phyloP scores from a whole-genome alignment of 1,139 yeast genomes.

The Blastobotrys arbuscula region DNA sequence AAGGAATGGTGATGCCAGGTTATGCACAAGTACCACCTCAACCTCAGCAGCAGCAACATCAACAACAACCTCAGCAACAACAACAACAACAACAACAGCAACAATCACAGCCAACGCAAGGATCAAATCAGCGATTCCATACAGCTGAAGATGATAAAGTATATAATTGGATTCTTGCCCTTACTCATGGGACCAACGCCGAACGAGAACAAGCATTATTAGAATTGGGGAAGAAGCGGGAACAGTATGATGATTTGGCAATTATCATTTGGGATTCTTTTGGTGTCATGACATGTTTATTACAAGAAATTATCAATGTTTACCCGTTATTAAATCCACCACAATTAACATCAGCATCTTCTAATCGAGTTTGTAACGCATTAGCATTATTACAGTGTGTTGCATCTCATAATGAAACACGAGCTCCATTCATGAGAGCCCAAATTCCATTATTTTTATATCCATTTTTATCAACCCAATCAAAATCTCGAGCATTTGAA shows the following conservation, averaged over 20 bases:
- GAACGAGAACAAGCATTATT: slow-evolving; percentile 79
- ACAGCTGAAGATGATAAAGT: slow-evolving; percentile 84
- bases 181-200: slow-evolving; percentile 74
- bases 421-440: slow-evolving; percentile 77
- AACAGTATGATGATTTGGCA: slow-evolving; percentile 91
- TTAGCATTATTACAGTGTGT: slow-evolving; percentile 92
- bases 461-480: slow-evolving; percentile 88
- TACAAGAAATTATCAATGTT: slow-evolving; percentile 85
- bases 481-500: slow-evolving; percentile 89
- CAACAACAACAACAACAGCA: slow-evolving; percentile 12
- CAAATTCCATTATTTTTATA: slow-evolving; percentile 88
- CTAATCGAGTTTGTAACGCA: slow-evolving; percentile 94
- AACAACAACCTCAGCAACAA: slow-evolving; percentile 4
- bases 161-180: slow-evolving; percentile 82
- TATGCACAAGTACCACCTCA: not conserved
- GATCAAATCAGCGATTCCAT: slow-evolving; percentile 27
- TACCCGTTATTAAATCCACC: slow-evolving; percentile 90
- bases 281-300: slow-evolving; percentile 89
- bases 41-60: slow-evolving; percentile 8
- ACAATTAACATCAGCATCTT: slow-evolving; percentile 73
- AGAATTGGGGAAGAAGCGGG: slow-evolving; percentile 90
- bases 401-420: slow-evolving; percentile 89
- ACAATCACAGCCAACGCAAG: slow-evolving; percentile 8
- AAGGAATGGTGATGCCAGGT: not conserved
- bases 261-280: slow-evolving; percentile 91